These are phyloP conservation scores for Tetrapisispora iriomotensis DNA, from an alignment of 805 yeast genomes.

Conservation along the genomic window DNA sequence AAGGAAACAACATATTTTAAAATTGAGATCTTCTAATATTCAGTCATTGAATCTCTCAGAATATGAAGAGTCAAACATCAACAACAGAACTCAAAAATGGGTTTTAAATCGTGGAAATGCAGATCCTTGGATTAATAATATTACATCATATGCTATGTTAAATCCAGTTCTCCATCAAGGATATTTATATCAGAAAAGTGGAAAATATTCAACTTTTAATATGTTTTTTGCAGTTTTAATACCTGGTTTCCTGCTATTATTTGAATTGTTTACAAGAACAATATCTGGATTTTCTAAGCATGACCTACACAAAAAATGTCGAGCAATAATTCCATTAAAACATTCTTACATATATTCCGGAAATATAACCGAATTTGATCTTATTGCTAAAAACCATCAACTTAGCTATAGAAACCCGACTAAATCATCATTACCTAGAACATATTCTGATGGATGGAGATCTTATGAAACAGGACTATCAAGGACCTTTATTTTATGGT, in stretches of 20 bases:
- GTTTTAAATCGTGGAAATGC: constrained; percentile 43
- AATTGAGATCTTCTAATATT: constrained; percentile 38
- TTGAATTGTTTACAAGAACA: constrained; percentile 40
- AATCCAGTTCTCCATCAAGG: constrained; percentile 59
- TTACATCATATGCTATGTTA: constrained; percentile 49
- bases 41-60: constrained; percentile 42
- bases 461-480: constrained; percentile 68
- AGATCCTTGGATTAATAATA: constrained; percentile 43
- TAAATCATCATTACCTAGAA: constrained; percentile 51
- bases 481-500: constrained; percentile 79
- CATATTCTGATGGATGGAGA: constrained; percentile 76
- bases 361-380: constrained; percentile 43
- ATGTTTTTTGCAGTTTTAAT: constrained; percentile 54
- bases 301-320: constrained; percentile 41
- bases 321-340: constrained; percentile 49
- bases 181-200: constrained; percentile 54
- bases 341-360: constrained; percentile 75
- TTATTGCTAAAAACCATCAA: constrained; percentile 38
- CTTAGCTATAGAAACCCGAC: constrained; percentile 45
- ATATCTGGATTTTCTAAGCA: constrained; percentile 37
- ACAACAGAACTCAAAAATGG: constrained; percentile 41
- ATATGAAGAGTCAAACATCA: constrained; percentile 44
- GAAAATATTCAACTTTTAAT: constrained; percentile 57
- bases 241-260: constrained; percentile 61
- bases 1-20: constrained; percentile 32